These are phyloP conservation scores for Puccinia sorghi DNA, from an alignment of 1,284 basidiomycete genomes.

Conservation along the genomic window DNA sequence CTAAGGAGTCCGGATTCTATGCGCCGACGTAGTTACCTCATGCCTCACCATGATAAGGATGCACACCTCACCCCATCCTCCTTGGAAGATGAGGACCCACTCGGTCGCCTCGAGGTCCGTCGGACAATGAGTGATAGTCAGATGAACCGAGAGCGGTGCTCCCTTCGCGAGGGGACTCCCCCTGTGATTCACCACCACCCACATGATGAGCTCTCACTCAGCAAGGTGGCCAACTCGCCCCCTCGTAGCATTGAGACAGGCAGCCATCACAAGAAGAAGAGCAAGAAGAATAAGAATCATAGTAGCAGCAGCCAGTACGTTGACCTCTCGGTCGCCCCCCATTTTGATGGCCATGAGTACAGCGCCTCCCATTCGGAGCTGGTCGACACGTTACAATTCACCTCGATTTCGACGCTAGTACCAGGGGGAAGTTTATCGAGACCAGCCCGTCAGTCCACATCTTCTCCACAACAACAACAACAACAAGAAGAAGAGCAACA, in stretches of 20 bases:
- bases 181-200: background rate
- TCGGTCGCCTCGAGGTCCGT: conserved; percentile 1
- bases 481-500: background rate
- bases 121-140: conserved; percentile 41
- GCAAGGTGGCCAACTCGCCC: background rate
- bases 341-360: background rate
- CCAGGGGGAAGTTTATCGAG: background rate
- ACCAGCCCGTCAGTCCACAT: background rate
- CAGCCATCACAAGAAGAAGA: no score
- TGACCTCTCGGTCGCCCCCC: background rate
- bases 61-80: background rate
- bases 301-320: background rate
- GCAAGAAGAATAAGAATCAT: no score
- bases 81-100: background rate
- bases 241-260: background rate
- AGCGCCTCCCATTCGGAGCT: background rate
- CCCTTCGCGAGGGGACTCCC: background rate
- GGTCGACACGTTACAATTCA: conserved; percentile 14
- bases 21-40: conserved; percentile 1
- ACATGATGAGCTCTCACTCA: background rate
- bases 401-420: background rate
- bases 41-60: background rate
- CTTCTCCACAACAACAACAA: conserved; percentile 33
- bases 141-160: conserved; percentile 13
- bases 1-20: background rate